Conservation (phyloP, 345 rosid genomes). For the Sonneratia alba region DNA sequence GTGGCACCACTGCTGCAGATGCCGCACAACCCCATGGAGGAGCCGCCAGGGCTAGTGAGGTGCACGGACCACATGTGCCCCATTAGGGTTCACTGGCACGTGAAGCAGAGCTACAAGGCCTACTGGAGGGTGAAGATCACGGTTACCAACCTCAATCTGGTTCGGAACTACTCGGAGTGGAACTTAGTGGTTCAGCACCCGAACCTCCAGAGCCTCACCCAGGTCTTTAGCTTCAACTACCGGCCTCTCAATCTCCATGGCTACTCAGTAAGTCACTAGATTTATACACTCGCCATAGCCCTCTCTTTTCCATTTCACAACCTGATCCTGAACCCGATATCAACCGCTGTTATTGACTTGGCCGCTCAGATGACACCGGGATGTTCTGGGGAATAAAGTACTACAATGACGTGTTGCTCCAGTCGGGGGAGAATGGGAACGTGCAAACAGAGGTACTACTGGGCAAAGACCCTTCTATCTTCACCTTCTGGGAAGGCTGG, state of each 20-base stretch:
- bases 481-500: constrained; percentile 76
- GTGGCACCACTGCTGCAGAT: constrained; percentile 28
- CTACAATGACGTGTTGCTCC: constrained; percentile 68
- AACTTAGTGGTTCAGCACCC: constrained; percentile 78
- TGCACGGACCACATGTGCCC: constrained; percentile 82
- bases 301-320: neutral
- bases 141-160: constrained; percentile 42
- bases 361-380: constrained; percentile 59
- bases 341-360: neutral
- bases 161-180: constrained; percentile 68
- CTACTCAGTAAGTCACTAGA: constrained; percentile 36
- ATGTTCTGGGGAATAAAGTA: constrained; percentile 70
- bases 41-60: constrained; percentile 30
- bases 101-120: constrained; percentile 60
- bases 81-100: constrained; percentile 70
- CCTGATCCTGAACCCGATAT: neutral
- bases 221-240: constrained; percentile 73
- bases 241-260: constrained; percentile 44
- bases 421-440: constrained; percentile 53
- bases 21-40: constrained; percentile 31
- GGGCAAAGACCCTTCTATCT: constrained; percentile 39
- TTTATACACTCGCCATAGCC: neutral
- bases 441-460: constrained; percentile 66
- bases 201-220: constrained; percentile 41
- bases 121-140: constrained; percentile 81